Percentiles rank a stretch among this genome's conserved stretches.
These are phyloP conservation scores for Vaccinium myrtillus DNA, from an alignment of 148 eudicot genomes.

Conservation along the genomic window DNA sequence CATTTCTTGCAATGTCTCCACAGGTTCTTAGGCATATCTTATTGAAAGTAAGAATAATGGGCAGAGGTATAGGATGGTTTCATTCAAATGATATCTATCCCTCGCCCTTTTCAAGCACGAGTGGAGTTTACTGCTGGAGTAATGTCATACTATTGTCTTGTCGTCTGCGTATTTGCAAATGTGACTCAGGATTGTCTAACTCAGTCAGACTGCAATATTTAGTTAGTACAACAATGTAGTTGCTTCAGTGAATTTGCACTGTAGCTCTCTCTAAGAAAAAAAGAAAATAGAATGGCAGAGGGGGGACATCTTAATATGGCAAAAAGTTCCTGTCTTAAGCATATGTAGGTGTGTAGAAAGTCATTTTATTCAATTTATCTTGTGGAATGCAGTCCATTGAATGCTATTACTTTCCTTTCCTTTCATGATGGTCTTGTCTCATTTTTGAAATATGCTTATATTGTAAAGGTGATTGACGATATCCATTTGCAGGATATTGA, in stretches of 20 bases:
- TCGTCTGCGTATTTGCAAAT: not conserved
- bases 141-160: not conserved
- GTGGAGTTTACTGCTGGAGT: not conserved
- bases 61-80: not conserved
- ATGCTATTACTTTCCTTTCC: not conserved
- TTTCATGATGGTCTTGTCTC: not conserved
- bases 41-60: not conserved
- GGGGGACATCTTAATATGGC: too few relatives aligned
- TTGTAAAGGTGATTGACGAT: not conserved
- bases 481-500: constrained; percentile 66
- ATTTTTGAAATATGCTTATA: not conserved
- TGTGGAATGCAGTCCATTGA: not conserved
- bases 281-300: not conserved
- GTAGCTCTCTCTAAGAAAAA: not conserved
- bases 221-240: not conserved
- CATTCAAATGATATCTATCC: not conserved
- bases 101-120: not conserved
- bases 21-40: not conserved
- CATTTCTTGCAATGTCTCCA: constrained; percentile 1
- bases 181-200: not conserved
- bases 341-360: not conserved
- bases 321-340: not conserved
- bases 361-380: not conserved
- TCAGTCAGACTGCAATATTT: not conserved
- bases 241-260: not conserved